phyloP scores from a whole-genome alignment of 306 rosid genomes.

The Medicago ruthenica region DNA sequence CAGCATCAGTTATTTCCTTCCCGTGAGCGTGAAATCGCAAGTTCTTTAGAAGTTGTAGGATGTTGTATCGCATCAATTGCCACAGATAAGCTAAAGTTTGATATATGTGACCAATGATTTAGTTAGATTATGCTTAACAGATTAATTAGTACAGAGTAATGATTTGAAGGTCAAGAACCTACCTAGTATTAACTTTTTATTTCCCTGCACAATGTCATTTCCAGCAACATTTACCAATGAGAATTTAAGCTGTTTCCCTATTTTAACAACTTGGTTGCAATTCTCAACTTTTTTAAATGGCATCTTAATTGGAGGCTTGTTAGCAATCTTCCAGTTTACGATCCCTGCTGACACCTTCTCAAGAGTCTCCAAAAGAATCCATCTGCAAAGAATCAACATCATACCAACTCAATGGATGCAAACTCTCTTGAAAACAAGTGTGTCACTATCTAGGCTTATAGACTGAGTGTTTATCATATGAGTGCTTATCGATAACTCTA shows the following conservation, averaged over 20 bases:
- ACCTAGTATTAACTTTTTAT: slow-evolving; percentile 92
- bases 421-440: not conserved
- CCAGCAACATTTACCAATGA: slow-evolving; percentile 96
- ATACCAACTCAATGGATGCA: slow-evolving; percentile 20
- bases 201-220: slow-evolving; percentile 95
- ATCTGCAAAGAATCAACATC: slow-evolving; percentile 30
- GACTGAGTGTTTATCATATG: not conserved
- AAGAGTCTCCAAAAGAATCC: slow-evolving; percentile 89
- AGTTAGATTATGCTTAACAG: slow-evolving; percentile 9
- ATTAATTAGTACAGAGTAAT: slow-evolving; percentile 5
- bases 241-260: slow-evolving; percentile 92
- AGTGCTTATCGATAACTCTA: not conserved
- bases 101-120: slow-evolving; percentile 27
- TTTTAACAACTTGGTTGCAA: slow-evolving; percentile 93
- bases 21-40: slow-evolving; percentile 92
- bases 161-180: slow-evolving; percentile 28
- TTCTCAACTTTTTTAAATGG: slow-evolving; percentile 97
- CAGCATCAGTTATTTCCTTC: slow-evolving; percentile 88
- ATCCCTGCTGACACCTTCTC: slow-evolving; percentile 91
- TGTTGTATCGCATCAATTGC: slow-evolving; percentile 96
- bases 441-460: not conserved
- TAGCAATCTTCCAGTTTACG: slow-evolving; percentile 94
- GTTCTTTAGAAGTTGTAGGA: slow-evolving; percentile 89
- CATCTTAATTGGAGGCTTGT: slow-evolving; percentile 98
- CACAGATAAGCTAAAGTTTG: slow-evolving; percentile 79